Conservation (phyloP, 1,139 yeast species). For the Yamadazyma friedrichii region DNA sequence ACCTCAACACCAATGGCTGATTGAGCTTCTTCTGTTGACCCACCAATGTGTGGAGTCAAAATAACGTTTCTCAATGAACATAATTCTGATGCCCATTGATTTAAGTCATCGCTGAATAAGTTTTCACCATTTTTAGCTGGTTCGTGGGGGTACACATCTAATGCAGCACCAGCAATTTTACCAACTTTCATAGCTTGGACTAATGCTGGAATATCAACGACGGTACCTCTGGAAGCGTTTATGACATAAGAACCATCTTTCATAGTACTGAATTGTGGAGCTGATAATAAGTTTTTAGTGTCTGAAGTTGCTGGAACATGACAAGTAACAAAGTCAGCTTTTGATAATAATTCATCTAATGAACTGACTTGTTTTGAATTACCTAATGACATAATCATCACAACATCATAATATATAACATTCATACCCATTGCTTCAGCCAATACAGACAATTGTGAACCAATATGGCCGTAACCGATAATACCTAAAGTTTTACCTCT, state of each 20-base stretch:
- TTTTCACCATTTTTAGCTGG: slow-evolving; percentile 96
- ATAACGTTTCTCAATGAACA: slow-evolving; percentile 83
- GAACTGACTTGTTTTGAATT: slow-evolving; percentile 91
- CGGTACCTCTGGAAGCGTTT: slow-evolving; percentile 98
- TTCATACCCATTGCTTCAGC: slow-evolving; percentile 99
- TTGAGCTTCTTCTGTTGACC: slow-evolving; percentile 99
- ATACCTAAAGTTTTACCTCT: slow-evolving; percentile 98
- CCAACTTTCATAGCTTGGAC: slow-evolving; percentile 90
- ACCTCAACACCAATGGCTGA: slow-evolving; percentile 97
- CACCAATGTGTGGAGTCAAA: slow-evolving; percentile 97
- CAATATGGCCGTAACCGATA: slow-evolving; percentile 97
- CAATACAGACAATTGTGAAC: slow-evolving; percentile 91
- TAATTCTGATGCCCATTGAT: slow-evolving; percentile 82
- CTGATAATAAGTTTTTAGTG: slow-evolving; percentile 84
- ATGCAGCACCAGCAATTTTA: slow-evolving; percentile 95
- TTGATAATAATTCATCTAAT: slow-evolving; percentile 74
- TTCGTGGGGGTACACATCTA: slow-evolving; percentile 96
- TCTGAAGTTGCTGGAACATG: slow-evolving; percentile 97
- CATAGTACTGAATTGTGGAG: slow-evolving; percentile 94
- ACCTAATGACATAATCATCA: slow-evolving; percentile 95
- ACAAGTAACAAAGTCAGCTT: slow-evolving; percentile 85
- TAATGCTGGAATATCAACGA: slow-evolving; percentile 92
- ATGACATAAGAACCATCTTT: slow-evolving; percentile 92
- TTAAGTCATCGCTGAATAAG: slow-evolving; percentile 67
- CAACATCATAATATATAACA: slow-evolving; percentile 87